phyloP scores from a whole-genome alignment of 2,329 filamentous ascomycete genomes.

The Lasiodiplodia hormozganensis region DNA sequence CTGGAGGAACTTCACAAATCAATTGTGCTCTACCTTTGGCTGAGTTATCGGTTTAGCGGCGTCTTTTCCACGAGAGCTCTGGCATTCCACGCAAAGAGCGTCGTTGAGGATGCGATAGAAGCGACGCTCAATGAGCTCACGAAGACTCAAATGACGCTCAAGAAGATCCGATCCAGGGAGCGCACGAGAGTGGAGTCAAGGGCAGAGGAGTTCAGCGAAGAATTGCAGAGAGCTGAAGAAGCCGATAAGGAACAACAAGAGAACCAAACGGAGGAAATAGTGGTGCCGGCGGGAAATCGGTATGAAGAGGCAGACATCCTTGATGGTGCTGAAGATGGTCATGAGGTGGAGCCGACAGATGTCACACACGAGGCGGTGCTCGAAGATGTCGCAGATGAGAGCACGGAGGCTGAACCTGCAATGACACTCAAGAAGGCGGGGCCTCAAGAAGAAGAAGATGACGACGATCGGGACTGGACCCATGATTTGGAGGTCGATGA shows the following conservation, averaged over 20 bases:
- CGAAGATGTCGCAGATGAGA: not conserved
- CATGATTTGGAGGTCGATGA: not conserved
- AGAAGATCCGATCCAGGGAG: not conserved
- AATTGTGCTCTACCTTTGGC: slow-evolving; percentile 88
- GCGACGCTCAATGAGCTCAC: slow-evolving; percentile 45
- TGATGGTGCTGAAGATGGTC: slow-evolving; percentile 1
- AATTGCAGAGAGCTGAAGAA: not conserved
- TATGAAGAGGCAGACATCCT: slow-evolving; percentile 12
- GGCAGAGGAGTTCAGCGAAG: not conserved
- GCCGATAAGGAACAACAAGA: not conserved
- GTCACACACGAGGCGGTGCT: not conserved
- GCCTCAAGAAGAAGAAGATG: not conserved
- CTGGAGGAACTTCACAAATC: slow-evolving; percentile 83
- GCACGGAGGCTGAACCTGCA: too few species aligned
- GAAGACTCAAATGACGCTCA: not conserved
- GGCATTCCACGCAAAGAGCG: slow-evolving; percentile 77
- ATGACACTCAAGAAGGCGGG: not conserved
- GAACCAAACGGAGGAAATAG: not conserved
- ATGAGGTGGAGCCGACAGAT: slow-evolving; percentile 3
- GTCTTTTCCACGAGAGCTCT: slow-evolving; percentile 78
- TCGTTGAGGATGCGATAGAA: slow-evolving; percentile 80
- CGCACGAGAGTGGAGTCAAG: not conserved
- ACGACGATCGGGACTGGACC: not conserved
- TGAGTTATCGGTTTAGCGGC: slow-evolving; percentile 86
- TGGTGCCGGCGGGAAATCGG: not conserved